These are phyloP conservation scores for Trichoderma endophyticum DNA, from an alignment of 2,329 filamentous ascomycete species.

Conservation along the genomic window DNA sequence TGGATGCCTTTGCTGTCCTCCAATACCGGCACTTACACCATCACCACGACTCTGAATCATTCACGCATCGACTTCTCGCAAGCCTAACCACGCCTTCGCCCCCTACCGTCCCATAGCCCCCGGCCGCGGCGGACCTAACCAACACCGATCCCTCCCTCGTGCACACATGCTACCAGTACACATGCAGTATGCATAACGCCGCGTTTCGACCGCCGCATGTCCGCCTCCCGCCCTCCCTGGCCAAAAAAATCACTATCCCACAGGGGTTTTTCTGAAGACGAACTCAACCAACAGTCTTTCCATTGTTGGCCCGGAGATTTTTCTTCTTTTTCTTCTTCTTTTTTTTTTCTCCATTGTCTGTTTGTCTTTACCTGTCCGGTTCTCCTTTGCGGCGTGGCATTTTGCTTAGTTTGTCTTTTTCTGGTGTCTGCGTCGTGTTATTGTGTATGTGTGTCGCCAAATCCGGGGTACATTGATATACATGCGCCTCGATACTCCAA, in stretches of 20 bases:
- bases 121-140: background rate
- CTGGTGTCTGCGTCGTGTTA: background rate
- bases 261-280: background rate
- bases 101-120: background rate
- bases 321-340: background rate
- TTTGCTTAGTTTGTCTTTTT: background rate
- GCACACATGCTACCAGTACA: slow-evolving; percentile 5
- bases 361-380: background rate
- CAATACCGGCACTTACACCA: background rate
- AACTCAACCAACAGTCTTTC: background rate
- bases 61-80: slow-evolving; percentile 8
- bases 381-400: background rate
- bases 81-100: slow-evolving; percentile 1
- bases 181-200: slow-evolving; percentile 14
- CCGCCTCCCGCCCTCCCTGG: background rate
- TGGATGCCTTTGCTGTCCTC: background rate
- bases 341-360: background rate
- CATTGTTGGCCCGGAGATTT: background rate
- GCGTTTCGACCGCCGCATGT: background rate
- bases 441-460: background rate
- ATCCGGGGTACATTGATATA: background rate
- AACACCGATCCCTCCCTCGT: background rate
- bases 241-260: background rate
- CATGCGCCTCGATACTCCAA: background rate
- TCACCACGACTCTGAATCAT: background rate